Evolutionary conservation across 768 basidiomycete species (phyloP).

Genomic region (Amanita inopinata): DNA sequence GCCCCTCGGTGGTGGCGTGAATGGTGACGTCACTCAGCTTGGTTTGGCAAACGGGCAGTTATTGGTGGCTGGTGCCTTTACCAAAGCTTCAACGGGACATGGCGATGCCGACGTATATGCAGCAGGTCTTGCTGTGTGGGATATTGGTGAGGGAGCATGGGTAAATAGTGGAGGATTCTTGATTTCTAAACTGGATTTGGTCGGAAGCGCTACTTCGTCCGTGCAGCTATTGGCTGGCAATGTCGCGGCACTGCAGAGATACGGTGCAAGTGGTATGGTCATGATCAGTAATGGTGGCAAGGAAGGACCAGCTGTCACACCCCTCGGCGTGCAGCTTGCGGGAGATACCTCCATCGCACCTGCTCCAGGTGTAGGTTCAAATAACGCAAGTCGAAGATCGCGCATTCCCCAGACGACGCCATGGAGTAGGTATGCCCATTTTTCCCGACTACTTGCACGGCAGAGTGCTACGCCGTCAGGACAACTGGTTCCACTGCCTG

Average conservation of each 20-base stretch:
- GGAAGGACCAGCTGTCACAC: conserved; percentile 44
- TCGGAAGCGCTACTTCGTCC: conserved; percentile 54
- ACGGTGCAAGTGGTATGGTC: conserved; percentile 74
- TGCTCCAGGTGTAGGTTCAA: conserved; percentile 20
- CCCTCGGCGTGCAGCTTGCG: conserved; percentile 49
- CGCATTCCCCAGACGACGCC: conserved; percentile 25
- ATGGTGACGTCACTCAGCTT: conserved; percentile 66
- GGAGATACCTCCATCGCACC: conserved; percentile 21
- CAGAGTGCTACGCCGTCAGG: conserved; percentile 32
- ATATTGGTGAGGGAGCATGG: conserved; percentile 53
- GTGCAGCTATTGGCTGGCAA: conserved; percentile 65
- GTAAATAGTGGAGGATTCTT: conserved; percentile 67
- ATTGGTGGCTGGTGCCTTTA: conserved; percentile 71
- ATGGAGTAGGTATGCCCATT: conserved; percentile 29
- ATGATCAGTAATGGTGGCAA: conserved; percentile 58
- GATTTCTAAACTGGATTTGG: conserved; percentile 57
- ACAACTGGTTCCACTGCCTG: conserved; percentile 43
- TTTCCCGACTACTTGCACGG: conserved; percentile 38
- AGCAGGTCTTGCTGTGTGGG: conserved; percentile 72
- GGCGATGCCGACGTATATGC: conserved; percentile 23
- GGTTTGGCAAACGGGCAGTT: conserved; percentile 39
- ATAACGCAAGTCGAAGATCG: conserved; percentile 26
- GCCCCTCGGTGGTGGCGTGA: conserved; percentile 60
- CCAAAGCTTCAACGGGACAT: conserved; percentile 25
- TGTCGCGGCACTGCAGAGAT: conserved; percentile 42